phyloP scores from a whole-genome alignment of 2,329 filamentous ascomycete genomes.

The Aspergillus pseudoterreus region DNA sequence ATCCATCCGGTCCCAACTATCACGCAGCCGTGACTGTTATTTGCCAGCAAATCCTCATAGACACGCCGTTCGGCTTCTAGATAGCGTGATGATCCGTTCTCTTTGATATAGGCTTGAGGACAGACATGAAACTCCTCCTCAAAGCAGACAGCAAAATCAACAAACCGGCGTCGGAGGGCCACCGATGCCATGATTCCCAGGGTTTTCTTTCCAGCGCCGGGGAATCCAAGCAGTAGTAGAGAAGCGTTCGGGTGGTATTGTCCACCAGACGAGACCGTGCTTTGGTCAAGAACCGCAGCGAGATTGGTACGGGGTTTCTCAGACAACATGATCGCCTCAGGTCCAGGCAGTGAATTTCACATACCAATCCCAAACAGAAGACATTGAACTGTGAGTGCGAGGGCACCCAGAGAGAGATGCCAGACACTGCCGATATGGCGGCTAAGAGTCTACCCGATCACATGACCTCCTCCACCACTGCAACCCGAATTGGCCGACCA shows the following conservation, averaged over 20 bases:
- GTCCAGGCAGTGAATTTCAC: too few species aligned
- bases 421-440: too few species aligned
- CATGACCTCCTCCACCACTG: too few species aligned
- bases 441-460: too few species aligned
- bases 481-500: too few species aligned
- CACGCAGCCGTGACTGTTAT: background rate
- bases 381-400: too few species aligned
- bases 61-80: background rate
- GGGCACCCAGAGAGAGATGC: too few species aligned
- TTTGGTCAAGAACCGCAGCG: constrained; percentile 8
- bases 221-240: constrained; percentile 66
- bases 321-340: too few species aligned
- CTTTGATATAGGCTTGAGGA: background rate
- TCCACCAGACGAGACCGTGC: background rate
- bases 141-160: background rate
- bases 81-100: background rate
- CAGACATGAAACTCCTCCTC: background rate
- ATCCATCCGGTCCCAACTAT: background rate
- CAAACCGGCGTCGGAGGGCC: constrained; percentile 53
- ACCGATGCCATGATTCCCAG: constrained; percentile 68
- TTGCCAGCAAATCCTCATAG: background rate
- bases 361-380: too few species aligned
- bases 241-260: constrained; percentile 5
- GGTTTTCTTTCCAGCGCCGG: constrained; percentile 69
- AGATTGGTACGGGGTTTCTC: too few species aligned